Evolutionary conservation across 352 stramenopile species (phyloP), one percentile per base, ranked within the genome.

Genomic region (Phytopythium mirpurense): DNA sequence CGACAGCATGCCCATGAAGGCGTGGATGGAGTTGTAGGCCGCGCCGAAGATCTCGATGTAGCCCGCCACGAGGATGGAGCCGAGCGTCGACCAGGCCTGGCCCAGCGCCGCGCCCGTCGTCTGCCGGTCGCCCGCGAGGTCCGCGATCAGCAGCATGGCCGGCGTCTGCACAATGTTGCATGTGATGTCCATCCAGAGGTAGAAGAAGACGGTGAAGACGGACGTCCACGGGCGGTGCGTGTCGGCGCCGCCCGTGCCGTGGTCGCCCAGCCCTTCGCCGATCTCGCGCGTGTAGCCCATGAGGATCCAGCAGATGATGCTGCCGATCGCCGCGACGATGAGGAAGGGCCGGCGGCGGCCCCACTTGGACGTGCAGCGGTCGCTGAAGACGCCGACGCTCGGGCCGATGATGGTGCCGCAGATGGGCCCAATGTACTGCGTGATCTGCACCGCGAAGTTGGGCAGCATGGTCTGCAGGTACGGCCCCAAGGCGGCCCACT

Each of bases 171-270:
- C 73, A 12, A 87, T 49, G 56, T 85, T 87, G 41, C 83, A 68
- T 2, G 71, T 81, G 32, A 87, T 65, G 45, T 87, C 73, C 73
- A 85, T 87, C 71, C 76, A 87, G 11, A 71, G 57, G 63, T 87
- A 85, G 58, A 80, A 83, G 41, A 83, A 56, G 18, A 84, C 62
- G 8, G 67, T 83, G 40, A 85, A 57, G 18, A 79, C 43, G 1
- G 70, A 65, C 0, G 76, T 87, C 66, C 65, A 85, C 5, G 59
- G 62, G 27, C 68, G 73, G 31, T 72, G 59, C 9, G 47, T 71
- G 29, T 52, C 21, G 10, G 55, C 47, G 10, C 62, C 68, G 14
- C 63, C 65, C 21, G 60, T 47, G 2, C 64, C 63, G n/a, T 67
- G 59, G 48, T 87, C 76, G 4, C 76, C 76, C 9, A 79, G 56